Conservation (phyloP, 2,329 filamentous ascomycete genomes). For the Neofusicoccum parvum region DNA sequence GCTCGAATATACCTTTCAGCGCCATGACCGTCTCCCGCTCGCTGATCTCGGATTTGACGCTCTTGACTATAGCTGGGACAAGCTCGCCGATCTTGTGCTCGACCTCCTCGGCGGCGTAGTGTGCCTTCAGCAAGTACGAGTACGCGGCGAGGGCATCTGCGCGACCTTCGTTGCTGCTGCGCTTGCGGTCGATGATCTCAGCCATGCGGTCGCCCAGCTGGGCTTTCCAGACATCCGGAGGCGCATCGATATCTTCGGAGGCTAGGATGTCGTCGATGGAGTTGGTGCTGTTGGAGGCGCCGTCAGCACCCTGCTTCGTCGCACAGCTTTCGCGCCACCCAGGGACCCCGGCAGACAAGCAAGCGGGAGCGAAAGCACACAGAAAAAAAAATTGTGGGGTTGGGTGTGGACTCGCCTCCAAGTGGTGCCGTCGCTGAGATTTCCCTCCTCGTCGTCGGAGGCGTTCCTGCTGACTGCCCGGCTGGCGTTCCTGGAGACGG, state of each 20-base stretch:
- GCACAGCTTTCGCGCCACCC: neutral
- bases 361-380: neutral
- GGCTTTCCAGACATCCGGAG: conserved; percentile 60
- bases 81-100: conserved; percentile 63
- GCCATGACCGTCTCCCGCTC: conserved; percentile 70
- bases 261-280: conserved; percentile 68
- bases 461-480: conserved; percentile 62
- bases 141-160: conserved; percentile 66
- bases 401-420: conserved; percentile 50
- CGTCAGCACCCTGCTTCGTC: neutral
- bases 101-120: conserved; percentile 67
- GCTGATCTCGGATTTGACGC: conserved; percentile 68
- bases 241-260: conserved; percentile 53
- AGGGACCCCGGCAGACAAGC: neutral
- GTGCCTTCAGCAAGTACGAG: conserved; percentile 66
- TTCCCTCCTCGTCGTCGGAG: conserved; percentile 65
- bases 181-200: conserved; percentile 75
- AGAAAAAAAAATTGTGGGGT: neutral
- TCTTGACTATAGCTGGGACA: conserved; percentile 66
- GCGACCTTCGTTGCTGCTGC: conserved; percentile 71
- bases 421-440: conserved; percentile 61
- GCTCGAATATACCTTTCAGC: conserved; percentile 55
- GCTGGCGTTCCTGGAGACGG: conserved; percentile 53
- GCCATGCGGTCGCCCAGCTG: conserved; percentile 68
- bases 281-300: conserved; percentile 51